Conservation (phyloP, 768 basidiomycete species). For the Leccinum disarticulatum region DNA sequence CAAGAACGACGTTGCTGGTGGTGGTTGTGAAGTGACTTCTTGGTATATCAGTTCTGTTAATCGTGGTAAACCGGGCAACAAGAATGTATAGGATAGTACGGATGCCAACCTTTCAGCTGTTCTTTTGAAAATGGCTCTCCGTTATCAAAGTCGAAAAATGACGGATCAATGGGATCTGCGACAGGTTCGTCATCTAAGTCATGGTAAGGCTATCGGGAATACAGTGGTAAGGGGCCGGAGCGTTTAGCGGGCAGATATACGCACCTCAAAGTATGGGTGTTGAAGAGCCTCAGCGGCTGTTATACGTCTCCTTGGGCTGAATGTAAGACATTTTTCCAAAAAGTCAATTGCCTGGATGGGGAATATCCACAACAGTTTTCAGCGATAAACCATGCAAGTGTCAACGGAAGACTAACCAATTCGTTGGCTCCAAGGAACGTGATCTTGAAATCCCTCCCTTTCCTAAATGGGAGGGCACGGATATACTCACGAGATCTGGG, state of each 20-base stretch:
- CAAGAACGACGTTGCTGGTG: constrained; percentile 17
- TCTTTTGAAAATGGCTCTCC: constrained; percentile 64
- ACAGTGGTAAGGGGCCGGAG: not conserved
- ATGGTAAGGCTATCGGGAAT: constrained; percentile 65
- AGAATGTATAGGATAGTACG: not conserved
- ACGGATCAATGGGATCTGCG: constrained; percentile 70
- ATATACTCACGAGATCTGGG: constrained; percentile 81
- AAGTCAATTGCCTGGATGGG: constrained; percentile 63
- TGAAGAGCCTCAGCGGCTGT: constrained; percentile 84
- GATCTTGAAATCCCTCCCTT: constrained; percentile 65
- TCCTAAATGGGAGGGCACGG: constrained; percentile 83
- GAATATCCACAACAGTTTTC: not conserved
- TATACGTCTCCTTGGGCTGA: constrained; percentile 84
- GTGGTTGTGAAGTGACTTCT: constrained; percentile 40
- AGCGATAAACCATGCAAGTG: not conserved
- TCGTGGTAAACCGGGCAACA: not conserved
- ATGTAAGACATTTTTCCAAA: constrained; percentile 78
- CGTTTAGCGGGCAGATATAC: constrained; percentile 11
- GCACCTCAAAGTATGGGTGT: constrained; percentile 85
- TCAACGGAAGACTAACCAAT: constrained; percentile 38
- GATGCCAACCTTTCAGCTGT: constrained; percentile 58
- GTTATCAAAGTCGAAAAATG: constrained; percentile 83
- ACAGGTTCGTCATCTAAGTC: constrained; percentile 88
- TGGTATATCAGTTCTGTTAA: constrained; percentile 45
- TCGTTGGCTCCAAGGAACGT: constrained; percentile 78